A percentile compares a stretch with the other conserved stretches of the same genome.
phyloP scores from a whole-genome alignment of 768 basidiomycete genomes.

The Tylopilus subfusipes region DNA sequence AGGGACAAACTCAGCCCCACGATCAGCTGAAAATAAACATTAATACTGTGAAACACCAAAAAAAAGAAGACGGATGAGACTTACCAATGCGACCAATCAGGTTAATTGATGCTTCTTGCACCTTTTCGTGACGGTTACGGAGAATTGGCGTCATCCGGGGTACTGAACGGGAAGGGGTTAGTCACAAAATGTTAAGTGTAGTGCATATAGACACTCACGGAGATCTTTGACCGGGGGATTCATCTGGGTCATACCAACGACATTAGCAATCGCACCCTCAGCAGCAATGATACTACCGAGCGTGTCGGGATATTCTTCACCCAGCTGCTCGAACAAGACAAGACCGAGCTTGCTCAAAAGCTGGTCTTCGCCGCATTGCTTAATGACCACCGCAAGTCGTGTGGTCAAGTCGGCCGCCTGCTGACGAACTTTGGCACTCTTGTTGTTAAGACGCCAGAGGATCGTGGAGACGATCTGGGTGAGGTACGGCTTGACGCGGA shows the following conservation, averaged over 20 bases:
- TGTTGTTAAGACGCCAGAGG: conserved; percentile 99
- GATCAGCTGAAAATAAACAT: conserved; percentile 62
- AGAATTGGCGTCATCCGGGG: conserved; percentile 99
- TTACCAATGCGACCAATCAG: conserved; percentile 93
- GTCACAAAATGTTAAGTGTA: neutral
- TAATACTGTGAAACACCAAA: neutral
- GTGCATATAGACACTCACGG: conserved; percentile 51
- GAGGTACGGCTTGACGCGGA: conserved; percentile 96
- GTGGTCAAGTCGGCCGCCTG: conserved; percentile 98
- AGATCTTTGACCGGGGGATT: conserved; percentile 99
- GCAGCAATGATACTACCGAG: conserved; percentile 99
- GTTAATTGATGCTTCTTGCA: conserved; percentile 99
- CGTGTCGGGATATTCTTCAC: conserved; percentile 99
- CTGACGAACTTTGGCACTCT: conserved; percentile 98
- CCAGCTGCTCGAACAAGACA: conserved; percentile 96
- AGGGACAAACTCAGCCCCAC: conserved; percentile 97
- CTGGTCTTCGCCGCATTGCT: conserved; percentile 96
- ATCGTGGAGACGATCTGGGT: conserved; percentile 99
- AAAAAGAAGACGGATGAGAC: neutral
- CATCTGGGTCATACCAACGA: conserved; percentile 99
- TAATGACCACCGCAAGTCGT: conserved; percentile 95
- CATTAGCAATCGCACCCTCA: conserved; percentile 97
- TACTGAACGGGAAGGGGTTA: conserved; percentile 46
- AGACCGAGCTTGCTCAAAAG: conserved; percentile 93
- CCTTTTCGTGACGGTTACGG: conserved; percentile 98